Evolutionary conservation across 495 filamentous ascomycete species (phyloP).

Genomic region (Lasiosphaeris hirsuta): DNA sequence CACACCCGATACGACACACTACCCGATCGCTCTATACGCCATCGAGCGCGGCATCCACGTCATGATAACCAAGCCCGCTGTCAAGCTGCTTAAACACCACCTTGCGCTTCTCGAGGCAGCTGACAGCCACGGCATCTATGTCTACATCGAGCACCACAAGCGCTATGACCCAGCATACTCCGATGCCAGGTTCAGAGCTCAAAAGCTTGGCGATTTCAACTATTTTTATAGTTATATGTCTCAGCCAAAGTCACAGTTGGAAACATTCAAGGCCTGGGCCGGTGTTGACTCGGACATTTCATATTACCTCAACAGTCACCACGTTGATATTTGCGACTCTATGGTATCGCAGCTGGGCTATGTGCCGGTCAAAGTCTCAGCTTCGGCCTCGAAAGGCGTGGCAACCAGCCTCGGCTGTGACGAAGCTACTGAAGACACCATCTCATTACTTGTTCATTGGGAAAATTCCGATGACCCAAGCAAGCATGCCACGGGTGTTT

Average conservation of each 20-base stretch:
- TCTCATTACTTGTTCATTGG: slow-evolving; percentile 87
- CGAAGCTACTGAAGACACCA: slow-evolving; percentile 83
- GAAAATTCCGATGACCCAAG: slow-evolving; percentile 61
- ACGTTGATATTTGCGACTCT: slow-evolving; percentile 83
- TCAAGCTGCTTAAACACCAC: slow-evolving; percentile 78
- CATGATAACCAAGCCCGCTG: slow-evolving; percentile 92
- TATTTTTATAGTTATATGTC: slow-evolving; percentile 98
- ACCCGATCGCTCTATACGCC: slow-evolving; percentile 90
- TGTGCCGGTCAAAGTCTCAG: slow-evolving; percentile 73
- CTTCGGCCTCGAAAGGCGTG: slow-evolving; percentile 65
- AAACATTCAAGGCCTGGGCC: slow-evolving; percentile 96
- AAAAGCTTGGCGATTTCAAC: slow-evolving; percentile 83
- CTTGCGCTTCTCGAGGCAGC: slow-evolving; percentile 67
- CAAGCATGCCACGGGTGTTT: slow-evolving; percentile 81
- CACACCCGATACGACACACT: slow-evolving; percentile 92
- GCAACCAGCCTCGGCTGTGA: slow-evolving; percentile 75
- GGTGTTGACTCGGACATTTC: slow-evolving; percentile 87
- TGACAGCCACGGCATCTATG: slow-evolving; percentile 74
- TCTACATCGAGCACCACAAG: slow-evolving; percentile 96
- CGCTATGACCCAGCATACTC: slow-evolving; percentile 90
- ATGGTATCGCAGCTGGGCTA: slow-evolving; percentile 74
- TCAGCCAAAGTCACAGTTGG: slow-evolving; percentile 87
- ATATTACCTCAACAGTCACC: slow-evolving; percentile 93
- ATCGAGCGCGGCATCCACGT: slow-evolving; percentile 85
- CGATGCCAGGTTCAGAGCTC: slow-evolving; percentile 74